Conservation (phyloP, 1,139 yeast species). For the Suhomyces yuchorum region DNA sequence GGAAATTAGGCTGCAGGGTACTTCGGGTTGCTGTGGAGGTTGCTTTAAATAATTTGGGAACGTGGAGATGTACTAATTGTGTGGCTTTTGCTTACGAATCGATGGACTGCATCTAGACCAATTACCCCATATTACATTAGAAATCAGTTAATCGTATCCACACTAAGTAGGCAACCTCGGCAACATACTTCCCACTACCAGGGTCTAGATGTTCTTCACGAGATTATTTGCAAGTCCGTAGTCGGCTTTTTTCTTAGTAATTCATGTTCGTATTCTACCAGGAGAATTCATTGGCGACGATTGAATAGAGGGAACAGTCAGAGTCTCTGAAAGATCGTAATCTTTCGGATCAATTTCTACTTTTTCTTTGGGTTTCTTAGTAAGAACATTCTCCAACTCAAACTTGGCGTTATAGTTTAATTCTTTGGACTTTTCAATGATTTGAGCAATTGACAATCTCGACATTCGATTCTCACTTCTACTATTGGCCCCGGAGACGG, state of each 20-base stretch:
- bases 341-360: conserved; percentile 8
- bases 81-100: not conserved
- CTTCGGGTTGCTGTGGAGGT: not conserved
- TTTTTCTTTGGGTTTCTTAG: not conserved
- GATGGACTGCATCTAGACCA: not conserved
- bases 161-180: no score
- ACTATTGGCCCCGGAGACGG: no score
- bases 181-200: no score
- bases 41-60: no score
- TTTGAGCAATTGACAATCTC: not conserved
- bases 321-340: conserved; percentile 13
- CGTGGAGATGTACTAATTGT: not conserved
- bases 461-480: not conserved
- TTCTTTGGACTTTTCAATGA: not conserved
- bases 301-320: conserved; percentile 11
- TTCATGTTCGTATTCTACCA: not conserved
- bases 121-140: no score
- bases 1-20: not conserved
- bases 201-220: no score
- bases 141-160: no score
- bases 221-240: no score
- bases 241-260: no score
- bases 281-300: conserved; percentile 10
- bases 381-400: not conserved
- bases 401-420: not conserved